phyloP scores from a whole-genome alignment of 208 protist genomes.

The Leishmania major region DNA sequence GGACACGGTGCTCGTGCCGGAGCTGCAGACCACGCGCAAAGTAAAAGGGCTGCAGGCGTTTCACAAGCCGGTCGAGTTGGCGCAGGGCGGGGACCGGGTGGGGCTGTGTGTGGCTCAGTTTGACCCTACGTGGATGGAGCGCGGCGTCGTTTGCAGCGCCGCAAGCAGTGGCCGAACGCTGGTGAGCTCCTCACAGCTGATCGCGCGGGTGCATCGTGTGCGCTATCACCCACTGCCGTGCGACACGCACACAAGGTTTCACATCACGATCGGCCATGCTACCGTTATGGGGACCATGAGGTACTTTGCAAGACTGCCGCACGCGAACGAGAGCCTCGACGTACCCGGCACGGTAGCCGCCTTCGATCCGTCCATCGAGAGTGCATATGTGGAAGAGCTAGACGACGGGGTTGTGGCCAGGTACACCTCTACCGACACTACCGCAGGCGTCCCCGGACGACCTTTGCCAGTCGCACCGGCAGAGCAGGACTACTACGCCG shows the following conservation, averaged over 20 bases:
- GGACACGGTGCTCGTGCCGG: constrained; percentile 89
- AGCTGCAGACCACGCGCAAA: constrained; percentile 71
- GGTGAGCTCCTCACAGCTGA: constrained; percentile 24
- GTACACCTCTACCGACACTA: constrained; percentile 18
- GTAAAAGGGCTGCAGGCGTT: constrained; percentile 97
- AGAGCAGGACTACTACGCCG: constrained; percentile 49
- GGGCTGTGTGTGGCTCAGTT: constrained; percentile 95
- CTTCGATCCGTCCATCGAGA: constrained; percentile 38
- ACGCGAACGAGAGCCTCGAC: background rate
- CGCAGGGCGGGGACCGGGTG: constrained; percentile 86
- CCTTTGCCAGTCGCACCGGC: constrained; percentile 28
- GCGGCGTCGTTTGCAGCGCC: constrained; percentile 78
- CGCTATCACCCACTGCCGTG: constrained; percentile 77
- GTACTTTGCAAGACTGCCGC: constrained; percentile 54
- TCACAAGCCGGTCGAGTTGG: constrained; percentile 75
- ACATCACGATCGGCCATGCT: constrained; percentile 87
- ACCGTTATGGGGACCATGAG: constrained; percentile 87
- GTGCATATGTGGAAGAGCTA: constrained; percentile 52
- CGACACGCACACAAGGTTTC: constrained; percentile 69
- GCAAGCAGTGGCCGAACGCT: constrained; percentile 11
- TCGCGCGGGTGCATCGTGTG: constrained; percentile 75
- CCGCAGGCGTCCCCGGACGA: constrained; percentile 12
- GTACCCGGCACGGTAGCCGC: background rate
- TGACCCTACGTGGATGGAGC: constrained; percentile 88
- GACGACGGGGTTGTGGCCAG: constrained; percentile 29